These are phyloP conservation scores for Fraxinus anomala DNA, from an alignment of 257 asterid genomes.

Conservation along the genomic window DNA sequence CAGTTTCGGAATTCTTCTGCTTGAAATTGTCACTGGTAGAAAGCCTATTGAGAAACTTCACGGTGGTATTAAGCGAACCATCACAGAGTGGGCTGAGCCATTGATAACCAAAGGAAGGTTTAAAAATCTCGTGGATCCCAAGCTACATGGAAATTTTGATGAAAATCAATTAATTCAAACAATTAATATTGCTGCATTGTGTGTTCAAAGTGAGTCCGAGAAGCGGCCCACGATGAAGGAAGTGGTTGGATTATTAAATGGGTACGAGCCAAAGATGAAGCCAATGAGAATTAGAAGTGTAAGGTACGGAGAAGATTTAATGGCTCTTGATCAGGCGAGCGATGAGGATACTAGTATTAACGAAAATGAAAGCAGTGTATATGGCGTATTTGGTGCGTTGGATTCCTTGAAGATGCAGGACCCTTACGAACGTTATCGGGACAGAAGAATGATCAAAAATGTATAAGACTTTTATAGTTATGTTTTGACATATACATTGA, in stretches of 20 bases:
- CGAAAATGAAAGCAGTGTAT: slow-evolving; percentile 65
- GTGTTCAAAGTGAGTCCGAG: slow-evolving; percentile 70
- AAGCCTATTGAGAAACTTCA: slow-evolving; percentile 84
- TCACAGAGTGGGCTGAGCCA: slow-evolving; percentile 86
- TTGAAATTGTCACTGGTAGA: slow-evolving; percentile 65
- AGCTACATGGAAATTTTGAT: slow-evolving; percentile 54
- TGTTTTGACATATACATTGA: not conserved
- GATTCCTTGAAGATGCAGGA: slow-evolving; percentile 58
- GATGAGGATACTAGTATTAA: slow-evolving; percentile 40
- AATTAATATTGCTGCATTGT: slow-evolving; percentile 62
- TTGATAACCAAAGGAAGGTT: slow-evolving; percentile 47
- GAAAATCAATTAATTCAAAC: slow-evolving; percentile 52
- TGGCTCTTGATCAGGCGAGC: slow-evolving; percentile 64
- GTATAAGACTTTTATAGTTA: not conserved
- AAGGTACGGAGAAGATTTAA: slow-evolving; percentile 63
- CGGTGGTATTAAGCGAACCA: slow-evolving; percentile 71
- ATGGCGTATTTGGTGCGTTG: slow-evolving; percentile 76
- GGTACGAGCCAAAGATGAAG: slow-evolving; percentile 32
- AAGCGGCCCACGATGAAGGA: slow-evolving; percentile 76
- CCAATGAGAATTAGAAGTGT: slow-evolving; percentile 52
- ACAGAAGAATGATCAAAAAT: slow-evolving; percentile 31
- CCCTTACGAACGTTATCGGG: slow-evolving; percentile 43
- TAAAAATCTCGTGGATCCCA: slow-evolving; percentile 67
- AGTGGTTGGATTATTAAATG: slow-evolving; percentile 56
- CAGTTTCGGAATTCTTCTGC: slow-evolving; percentile 68